A percentile compares a stretch with the other conserved stretches of the same genome.
Evolutionary conservation across 352 stramenopile genomes (phyloP).

Genomic region (Saprolegnia diclina): DNA sequence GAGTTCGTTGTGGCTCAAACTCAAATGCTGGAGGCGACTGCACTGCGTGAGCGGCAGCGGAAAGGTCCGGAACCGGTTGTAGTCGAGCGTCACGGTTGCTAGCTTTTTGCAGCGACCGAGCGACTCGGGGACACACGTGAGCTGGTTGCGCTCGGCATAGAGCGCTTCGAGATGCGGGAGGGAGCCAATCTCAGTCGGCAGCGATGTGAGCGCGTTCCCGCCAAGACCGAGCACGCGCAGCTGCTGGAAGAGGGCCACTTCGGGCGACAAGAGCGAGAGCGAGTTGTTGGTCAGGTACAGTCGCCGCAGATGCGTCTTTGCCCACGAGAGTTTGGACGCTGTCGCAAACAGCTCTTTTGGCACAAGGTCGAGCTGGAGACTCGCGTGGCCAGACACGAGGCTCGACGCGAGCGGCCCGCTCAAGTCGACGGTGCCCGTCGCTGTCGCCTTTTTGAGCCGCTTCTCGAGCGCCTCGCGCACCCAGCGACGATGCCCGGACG

Average conservation of each 20-base stretch:
- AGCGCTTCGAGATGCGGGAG: constrained; percentile 52
- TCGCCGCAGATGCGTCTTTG: constrained; percentile 17
- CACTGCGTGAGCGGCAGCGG: constrained; percentile 46
- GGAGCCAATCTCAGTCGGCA: constrained; percentile 46
- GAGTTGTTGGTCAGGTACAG: constrained; percentile 26
- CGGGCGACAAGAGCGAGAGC: constrained; percentile 17
- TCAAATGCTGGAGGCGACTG: constrained; percentile 47
- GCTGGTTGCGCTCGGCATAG: constrained; percentile 56
- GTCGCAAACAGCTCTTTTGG: constrained; percentile 13
- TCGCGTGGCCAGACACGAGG: constrained; percentile 4
- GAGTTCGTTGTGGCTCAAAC: constrained; percentile 55
- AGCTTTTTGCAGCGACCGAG: constrained; percentile 50
- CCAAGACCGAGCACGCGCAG: constrained; percentile 39
- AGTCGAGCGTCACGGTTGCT: constrained; percentile 33
- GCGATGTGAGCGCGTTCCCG: constrained; percentile 49
- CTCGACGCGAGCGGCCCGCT: constrained; percentile 8
- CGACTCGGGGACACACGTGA: constrained; percentile 41
- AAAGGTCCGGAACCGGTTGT: constrained; percentile 47
- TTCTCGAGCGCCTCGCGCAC: constrained; percentile 18
- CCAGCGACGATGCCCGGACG: constrained; percentile 23
- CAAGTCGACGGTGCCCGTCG: constrained; percentile 15
- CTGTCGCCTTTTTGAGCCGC: constrained; percentile 24
- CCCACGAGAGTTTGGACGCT: constrained; percentile 7
- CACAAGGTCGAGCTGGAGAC: constrained; percentile 20
- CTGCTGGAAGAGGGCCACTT: constrained; percentile 13